These are phyloP conservation scores for Cenococcum geophilum DNA, from an alignment of 495 filamentous ascomycete species.

Conservation along the genomic window DNA sequence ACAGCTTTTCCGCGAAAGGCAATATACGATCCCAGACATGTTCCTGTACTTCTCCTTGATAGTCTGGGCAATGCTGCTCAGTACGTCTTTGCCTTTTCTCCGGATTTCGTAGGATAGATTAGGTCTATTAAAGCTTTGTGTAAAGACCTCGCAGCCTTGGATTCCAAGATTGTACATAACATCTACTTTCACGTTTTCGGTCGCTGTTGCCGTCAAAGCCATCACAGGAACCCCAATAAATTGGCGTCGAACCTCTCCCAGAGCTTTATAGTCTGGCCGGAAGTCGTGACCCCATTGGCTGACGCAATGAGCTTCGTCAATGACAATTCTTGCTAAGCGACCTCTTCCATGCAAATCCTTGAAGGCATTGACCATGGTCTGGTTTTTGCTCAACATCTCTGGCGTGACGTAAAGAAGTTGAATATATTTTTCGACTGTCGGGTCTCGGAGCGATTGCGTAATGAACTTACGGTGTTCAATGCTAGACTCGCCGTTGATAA, in stretches of 20 bases:
- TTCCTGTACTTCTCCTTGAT: constrained; percentile 60
- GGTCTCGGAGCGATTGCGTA: constrained; percentile 52
- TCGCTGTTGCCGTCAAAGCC: constrained; percentile 92
- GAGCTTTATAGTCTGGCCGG: constrained; percentile 86
- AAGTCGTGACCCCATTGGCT: constrained; percentile 99
- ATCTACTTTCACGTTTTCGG: constrained; percentile 82
- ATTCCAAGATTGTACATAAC: constrained; percentile 85
- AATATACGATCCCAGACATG: constrained; percentile 91
- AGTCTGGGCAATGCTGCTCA: constrained; percentile 61
- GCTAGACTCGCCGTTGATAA: constrained; percentile 69
- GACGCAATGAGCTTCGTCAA: constrained; percentile 97
- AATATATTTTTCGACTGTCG: constrained; percentile 58
- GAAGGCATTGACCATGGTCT: constrained; percentile 54
- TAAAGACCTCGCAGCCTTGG: constrained; percentile 64
- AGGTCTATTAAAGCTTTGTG: constrained; percentile 89
- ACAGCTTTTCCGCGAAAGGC: constrained; percentile 74
- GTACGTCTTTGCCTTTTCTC: constrained; percentile 50
- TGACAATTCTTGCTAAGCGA: constrained; percentile 82
- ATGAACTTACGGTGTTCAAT: constrained; percentile 53
- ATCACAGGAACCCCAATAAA: constrained; percentile 80
- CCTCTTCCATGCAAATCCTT: constrained; percentile 54
- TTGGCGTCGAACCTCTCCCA: constrained; percentile 62
- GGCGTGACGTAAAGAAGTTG: constrained; percentile 92
- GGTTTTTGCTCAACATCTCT: constrained; percentile 86
- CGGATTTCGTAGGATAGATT: constrained; percentile 85